Evolutionary conservation across 225 moss, liverwort and hornwort genomes (phyloP), one percentile per base, ranked within the genome.

Genomic region (Polytrichum commune): DNA sequence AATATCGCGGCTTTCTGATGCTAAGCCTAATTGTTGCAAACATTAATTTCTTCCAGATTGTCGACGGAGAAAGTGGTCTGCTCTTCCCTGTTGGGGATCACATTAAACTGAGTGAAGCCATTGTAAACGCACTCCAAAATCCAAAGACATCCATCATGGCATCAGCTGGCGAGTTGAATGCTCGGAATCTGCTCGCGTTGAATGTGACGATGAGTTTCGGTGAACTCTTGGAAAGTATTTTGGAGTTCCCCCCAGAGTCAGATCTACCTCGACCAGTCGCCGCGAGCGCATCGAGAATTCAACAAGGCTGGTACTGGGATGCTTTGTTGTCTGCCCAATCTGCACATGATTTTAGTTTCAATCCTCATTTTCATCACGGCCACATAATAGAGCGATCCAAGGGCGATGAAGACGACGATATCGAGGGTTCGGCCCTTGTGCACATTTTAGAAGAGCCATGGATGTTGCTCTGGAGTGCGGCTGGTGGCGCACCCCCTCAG

Each of bases 291-390:
- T 74, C 81, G 56, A 71, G 25, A 46, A 32, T 78, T 26, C 70
- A 87, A 57, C 27, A 33, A 75, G 87, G 81, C 68, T 96, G 96
- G 96, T 80, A 85, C 73, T 96, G 96, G 96, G 89, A 96, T 72
- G 68, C 78, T 32, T 53, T 90, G 61, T 76, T 80, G 65, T 85
- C 86, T 27, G 33, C 46, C n/a, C 63, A 64, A 23, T 46, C 60
- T 66, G 13, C 13, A 46, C 46, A 46, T 6, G 1, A 30, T 30
- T 6, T 30, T 30, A 6, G 0, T 30, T 30, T 30, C 30, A 30
- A 30, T 29, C 1, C 5, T 29, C 5, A 6, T 38, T 69, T 80
- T 1, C 79, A 83, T 35, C 79, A 75, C 68, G 87, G 83, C 65
- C 73, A 67, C 68, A 74, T 72, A 74, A 72, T 68, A 22, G 71